Conservation (phyloP, 345 rosid genomes). For the Barbarea vulgaris region DNA sequence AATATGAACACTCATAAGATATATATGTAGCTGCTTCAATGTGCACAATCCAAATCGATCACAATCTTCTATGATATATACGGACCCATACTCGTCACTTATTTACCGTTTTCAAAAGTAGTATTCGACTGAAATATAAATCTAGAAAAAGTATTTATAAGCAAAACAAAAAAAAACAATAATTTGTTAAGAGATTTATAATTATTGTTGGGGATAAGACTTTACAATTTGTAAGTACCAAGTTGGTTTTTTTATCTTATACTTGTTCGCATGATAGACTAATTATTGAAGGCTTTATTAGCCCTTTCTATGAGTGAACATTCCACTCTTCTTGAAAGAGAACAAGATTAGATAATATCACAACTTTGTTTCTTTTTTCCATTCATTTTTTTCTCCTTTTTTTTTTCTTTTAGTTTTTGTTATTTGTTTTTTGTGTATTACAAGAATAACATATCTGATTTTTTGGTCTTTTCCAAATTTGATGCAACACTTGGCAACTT, state of each 20-base stretch:
- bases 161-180: background rate
- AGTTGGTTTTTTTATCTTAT: slow-evolving; percentile 4
- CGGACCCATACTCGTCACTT: background rate
- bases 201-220: slow-evolving; percentile 18
- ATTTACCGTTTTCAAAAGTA: slow-evolving; percentile 1
- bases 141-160: background rate
- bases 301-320: slow-evolving; percentile 31
- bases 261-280: slow-evolving; percentile 32
- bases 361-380: slow-evolving; percentile 29
- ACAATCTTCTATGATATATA: slow-evolving; percentile 5
- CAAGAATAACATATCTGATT: slow-evolving; percentile 10
- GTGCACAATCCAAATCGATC: slow-evolving; percentile 18
- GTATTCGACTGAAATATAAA: background rate
- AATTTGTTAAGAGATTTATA: background rate
- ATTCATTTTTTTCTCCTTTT: background rate
- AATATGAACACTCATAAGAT: background rate
- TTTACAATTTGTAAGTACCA: slow-evolving; percentile 21
- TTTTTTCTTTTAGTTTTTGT: background rate
- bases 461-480: slow-evolving; percentile 12
- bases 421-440: background rate
- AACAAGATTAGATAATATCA: slow-evolving; percentile 31
- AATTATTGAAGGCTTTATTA: slow-evolving; percentile 38
- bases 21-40: background rate
- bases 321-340: slow-evolving; percentile 37
- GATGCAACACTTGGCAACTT: slow-evolving; percentile 35